Evolutionary conservation across 2,329 filamentous ascomycete genomes (phyloP), one percentile per base, ranked within the genome.

Genomic region (Colletotrichum magnum): DNA sequence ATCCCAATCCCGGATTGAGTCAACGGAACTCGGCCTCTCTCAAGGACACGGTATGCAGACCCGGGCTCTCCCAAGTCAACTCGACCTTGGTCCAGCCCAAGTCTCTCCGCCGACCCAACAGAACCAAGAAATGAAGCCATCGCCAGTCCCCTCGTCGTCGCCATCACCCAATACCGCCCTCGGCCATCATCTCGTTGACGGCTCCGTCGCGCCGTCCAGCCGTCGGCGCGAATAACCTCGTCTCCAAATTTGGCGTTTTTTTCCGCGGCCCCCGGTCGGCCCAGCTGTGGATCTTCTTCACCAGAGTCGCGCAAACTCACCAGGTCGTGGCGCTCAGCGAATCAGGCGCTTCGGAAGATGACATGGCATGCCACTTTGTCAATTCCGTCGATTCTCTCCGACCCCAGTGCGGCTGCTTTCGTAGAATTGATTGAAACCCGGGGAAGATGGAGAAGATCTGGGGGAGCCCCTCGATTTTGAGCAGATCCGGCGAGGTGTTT

Each of bases 261-360:
- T 12, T 58, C 67, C 67, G 67, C 64, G 39, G 18, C 15, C 62
- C 67, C 65, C 51, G 36, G 56, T 51, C 56, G 41, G 24, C 24
- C 28, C 47, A 18, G 48, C 18, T 24, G 68, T 68, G 68, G 68
- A 70, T 70, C 68, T 36, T 10, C 64, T 63, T 70, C 64, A 45
- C 6, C 58, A 50, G 39, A 62, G 47, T 70, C 32, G 54, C 52
- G 50, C 59, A 41, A 48, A 72, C 70, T 72, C 68, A 72, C 70
- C 70, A 72, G 28, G 70, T 71, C 58, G 70, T 72, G 36, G 70
- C 70, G 41, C 70, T 69, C 60, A 72, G 48, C 64, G 70, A 71
- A 72, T 72, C 70, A 69, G 69, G 58, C 60, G 63, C 64, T 64
- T 72, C 70, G 61, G 70, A 57, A 60, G 70, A 65, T 28, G 70